Base-by-base conservation (phyloP, 805 yeast species). In the Zygosaccharomyces siamensis region DNA sequence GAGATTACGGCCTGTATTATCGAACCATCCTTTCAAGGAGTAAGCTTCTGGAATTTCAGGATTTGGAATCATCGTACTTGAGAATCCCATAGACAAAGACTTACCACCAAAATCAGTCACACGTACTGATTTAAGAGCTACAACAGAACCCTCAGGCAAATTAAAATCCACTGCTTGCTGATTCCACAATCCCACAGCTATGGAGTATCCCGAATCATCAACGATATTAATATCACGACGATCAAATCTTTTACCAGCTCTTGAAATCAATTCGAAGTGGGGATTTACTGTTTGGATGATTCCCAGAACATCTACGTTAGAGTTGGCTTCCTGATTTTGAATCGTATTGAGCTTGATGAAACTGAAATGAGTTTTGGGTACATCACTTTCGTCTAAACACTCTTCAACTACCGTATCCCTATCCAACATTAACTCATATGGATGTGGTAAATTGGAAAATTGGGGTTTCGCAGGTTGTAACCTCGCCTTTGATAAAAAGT, bases 11-110 rank as follows among this genome's bases (percentile, higher is more conserved):
- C 97, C 97, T 57, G 78, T 81, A 36, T 84, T 78, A 61, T 89
- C 96, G 62, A 81, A 93, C 99, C 99, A 93, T 5, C 98, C 98
- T 67, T 89, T 88, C 57, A 93, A 76, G 47, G 80, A 76, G 66
- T 81, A 89, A 3, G 97, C 92, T 65, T 89, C 97, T 16, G 87
- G 83, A 20, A 86, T 78, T 62, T 90, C 97, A 2, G 99, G 99
- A 60, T 88, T 87, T 10, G 86, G 76, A 32, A 81, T 67, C 54
- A 93, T 70, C 1, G 86, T 77, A 18, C 96, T 89, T 8, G 87
- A 77, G 52, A 84, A 88, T 21, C 90, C 81, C 66, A 89, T 77
- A 1, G 95, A 84, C 56, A 93, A 73, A 11, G 87, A 77, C 63
- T 92, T 82, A 23, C 97, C 97, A 50, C 84, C 83, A 66, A 88